phyloP scores from a whole-genome alignment of 305 asterid species.

The Fraxinus latifolia region DNA sequence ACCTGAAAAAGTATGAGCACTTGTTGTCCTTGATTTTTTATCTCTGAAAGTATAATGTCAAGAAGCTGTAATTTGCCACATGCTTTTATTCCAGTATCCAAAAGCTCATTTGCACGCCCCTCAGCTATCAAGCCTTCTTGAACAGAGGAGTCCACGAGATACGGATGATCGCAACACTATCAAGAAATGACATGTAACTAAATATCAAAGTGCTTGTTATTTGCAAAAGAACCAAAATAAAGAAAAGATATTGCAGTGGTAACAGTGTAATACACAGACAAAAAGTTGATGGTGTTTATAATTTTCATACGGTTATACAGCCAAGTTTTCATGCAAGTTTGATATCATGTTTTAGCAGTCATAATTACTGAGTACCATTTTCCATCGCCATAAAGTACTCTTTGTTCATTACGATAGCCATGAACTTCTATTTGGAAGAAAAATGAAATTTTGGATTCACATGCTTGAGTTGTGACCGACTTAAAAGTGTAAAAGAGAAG shows the following conservation, averaged over 20 bases:
- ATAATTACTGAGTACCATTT: slow-evolving; percentile 15
- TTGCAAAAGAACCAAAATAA: slow-evolving; percentile 16
- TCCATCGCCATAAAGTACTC: slow-evolving; percentile 16
- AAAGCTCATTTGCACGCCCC: slow-evolving; percentile 39
- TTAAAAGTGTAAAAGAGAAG: background rate
- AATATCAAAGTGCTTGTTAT: slow-evolving; percentile 21
- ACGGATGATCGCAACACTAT: slow-evolving; percentile 93
- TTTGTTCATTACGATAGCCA: slow-evolving; percentile 9
- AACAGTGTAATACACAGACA: slow-evolving; percentile 12
- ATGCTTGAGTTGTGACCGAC: background rate
- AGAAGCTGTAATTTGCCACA: slow-evolving; percentile 86
- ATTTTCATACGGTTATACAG: background rate
- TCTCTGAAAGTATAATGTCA: slow-evolving; percentile 66
- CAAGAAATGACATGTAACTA: slow-evolving; percentile 27
- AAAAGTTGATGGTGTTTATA: slow-evolving; percentile 1
- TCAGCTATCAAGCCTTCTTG: slow-evolving; percentile 43
- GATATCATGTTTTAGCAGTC: slow-evolving; percentile 15
- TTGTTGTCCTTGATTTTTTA: slow-evolving; percentile 49
- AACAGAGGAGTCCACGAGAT: slow-evolving; percentile 51
- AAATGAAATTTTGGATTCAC: slow-evolving; percentile 8
- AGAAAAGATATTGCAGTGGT: background rate
- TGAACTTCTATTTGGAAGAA: slow-evolving; percentile 7
- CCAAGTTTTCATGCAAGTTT: background rate
- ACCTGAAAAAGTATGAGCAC: slow-evolving; percentile 88
- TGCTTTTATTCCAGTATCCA: slow-evolving; percentile 70